Evolutionary conservation across 2,329 filamentous ascomycete genomes (phyloP).

Genomic region (Colletotrichum spinosum): DNA sequence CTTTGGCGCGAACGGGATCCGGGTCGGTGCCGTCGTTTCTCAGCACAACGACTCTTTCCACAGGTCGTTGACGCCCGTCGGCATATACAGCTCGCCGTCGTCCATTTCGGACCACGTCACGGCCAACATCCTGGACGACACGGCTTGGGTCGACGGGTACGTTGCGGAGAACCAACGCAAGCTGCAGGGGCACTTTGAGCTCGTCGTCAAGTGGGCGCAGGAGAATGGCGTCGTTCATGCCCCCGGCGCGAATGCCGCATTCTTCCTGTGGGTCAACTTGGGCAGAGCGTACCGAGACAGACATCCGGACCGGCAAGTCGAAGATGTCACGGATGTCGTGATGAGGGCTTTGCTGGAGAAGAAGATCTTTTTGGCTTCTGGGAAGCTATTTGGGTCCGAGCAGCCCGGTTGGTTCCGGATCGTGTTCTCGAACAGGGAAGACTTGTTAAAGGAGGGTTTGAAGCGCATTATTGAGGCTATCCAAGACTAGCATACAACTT

Average conservation of each 20-base stretch:
- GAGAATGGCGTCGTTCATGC: constrained; percentile 57
- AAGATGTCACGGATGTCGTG: constrained; percentile 50
- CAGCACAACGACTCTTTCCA: constrained; percentile 41
- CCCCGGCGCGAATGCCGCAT: constrained; percentile 61
- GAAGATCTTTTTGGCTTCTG: constrained; percentile 51
- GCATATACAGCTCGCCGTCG: constrained; percentile 28
- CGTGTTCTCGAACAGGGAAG: constrained; percentile 49
- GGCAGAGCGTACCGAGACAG: constrained; percentile 67
- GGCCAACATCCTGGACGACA: constrained; percentile 34
- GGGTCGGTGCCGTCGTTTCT: constrained; percentile 49
- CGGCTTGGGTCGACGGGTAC: constrained; percentile 54
- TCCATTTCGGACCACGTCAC: constrained; percentile 27
- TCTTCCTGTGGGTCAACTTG: constrained; percentile 67
- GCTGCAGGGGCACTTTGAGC: constrained; percentile 53
- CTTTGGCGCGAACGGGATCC: constrained; percentile 58
- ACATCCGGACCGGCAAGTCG: constrained; percentile 86
- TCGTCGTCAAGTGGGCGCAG: constrained; percentile 50
- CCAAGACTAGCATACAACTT: neutral
- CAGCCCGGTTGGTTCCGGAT: constrained; percentile 53
- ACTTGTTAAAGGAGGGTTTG: constrained; percentile 45
- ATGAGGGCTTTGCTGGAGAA: constrained; percentile 41
- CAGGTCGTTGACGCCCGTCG: constrained; percentile 19
- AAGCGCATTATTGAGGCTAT: constrained; percentile 12
- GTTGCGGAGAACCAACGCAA: constrained; percentile 54
- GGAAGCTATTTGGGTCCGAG: constrained; percentile 51